Percentiles rank a stretch among this genome's conserved stretches.
These are phyloP conservation scores for Penicillium sp. DNA, from an alignment of 2,329 filamentous ascomycete species.

Conservation along the genomic window DNA sequence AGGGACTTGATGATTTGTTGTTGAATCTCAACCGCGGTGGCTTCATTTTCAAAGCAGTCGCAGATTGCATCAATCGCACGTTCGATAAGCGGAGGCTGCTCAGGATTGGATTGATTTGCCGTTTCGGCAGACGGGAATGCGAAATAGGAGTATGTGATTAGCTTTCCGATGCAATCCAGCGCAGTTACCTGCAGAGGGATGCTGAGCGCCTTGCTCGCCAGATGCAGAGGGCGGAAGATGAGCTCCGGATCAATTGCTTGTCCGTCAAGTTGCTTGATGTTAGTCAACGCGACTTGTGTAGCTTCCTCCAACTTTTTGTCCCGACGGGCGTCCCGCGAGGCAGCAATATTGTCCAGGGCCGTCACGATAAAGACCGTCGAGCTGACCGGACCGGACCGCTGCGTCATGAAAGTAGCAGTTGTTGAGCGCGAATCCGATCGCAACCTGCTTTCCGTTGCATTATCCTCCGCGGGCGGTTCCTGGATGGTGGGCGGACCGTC, in stretches of 20 bases:
- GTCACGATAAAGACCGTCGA: conserved; percentile 95
- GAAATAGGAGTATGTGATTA: conserved; percentile 98
- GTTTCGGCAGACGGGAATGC: conserved; percentile 59
- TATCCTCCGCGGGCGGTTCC: conserved; percentile 20
- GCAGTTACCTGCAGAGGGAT: conserved; percentile 83
- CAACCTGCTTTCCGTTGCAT: conserved; percentile 36
- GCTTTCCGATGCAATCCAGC: conserved; percentile 95
- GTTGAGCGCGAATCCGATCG: conserved; percentile 62
- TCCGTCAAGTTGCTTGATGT: conserved; percentile 79
- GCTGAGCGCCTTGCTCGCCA: conserved; percentile 83
- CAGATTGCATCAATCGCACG: conserved; percentile 98
- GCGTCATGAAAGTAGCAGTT: conserved; percentile 49
- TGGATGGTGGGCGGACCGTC: conserved; percentile 21
- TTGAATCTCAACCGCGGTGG: conserved; percentile 85
- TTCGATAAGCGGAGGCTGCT: conserved; percentile 77
- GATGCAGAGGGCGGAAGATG: conserved; percentile 83
- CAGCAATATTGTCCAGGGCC: conserved; percentile 84
- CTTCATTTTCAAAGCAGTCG: conserved; percentile 97
- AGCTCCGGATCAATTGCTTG: conserved; percentile 83
- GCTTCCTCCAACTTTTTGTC: conserved; percentile 80
- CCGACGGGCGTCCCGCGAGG: conserved; percentile 84
- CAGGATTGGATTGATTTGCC: conserved; percentile 26
- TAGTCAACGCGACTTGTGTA: conserved; percentile 73
- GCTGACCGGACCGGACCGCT: conserved; percentile 67
- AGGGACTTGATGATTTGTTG: conserved; percentile 98